Conservation (phyloP, 768 basidiomycete genomes). For the Hemileccinum rubropunctum region DNA sequence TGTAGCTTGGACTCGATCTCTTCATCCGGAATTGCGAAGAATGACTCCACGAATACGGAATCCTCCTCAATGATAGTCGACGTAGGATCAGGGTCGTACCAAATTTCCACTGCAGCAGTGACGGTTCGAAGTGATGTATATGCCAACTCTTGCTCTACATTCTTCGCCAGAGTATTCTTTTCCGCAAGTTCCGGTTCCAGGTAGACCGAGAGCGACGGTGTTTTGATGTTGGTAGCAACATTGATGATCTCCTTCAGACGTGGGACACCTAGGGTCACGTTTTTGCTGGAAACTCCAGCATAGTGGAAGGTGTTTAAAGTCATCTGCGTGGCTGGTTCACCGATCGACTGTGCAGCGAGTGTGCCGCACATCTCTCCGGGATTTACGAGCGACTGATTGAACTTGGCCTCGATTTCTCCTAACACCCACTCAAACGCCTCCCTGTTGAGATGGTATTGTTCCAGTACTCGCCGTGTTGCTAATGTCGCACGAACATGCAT, state of each 20-base stretch:
- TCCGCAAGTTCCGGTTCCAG: slow-evolving; percentile 68
- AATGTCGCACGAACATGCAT: slow-evolving; percentile 92
- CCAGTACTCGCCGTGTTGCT: slow-evolving; percentile 82
- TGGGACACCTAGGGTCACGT: slow-evolving; percentile 98
- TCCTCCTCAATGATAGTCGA: slow-evolving; percentile 97
- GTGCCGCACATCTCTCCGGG: slow-evolving; percentile 99
- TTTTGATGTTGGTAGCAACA: slow-evolving; percentile 98
- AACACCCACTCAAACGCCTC: slow-evolving; percentile 99
- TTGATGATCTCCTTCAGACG: slow-evolving; percentile 99
- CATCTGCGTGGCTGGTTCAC: slow-evolving; percentile 99
- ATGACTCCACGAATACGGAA: slow-evolving; percentile 91
- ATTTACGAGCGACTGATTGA: slow-evolving; percentile 88
- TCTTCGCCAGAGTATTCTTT: slow-evolving; percentile 69
- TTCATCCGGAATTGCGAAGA: slow-evolving; percentile 99
- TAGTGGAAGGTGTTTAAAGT: slow-evolving; percentile 99
- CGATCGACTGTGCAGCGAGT: slow-evolving; percentile 96
- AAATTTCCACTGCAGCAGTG: slow-evolving; percentile 94
- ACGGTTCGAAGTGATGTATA: slow-evolving; percentile 93
- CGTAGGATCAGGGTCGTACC: slow-evolving; percentile 92
- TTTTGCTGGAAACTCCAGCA: slow-evolving; percentile 99
- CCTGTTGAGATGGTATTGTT: slow-evolving; percentile 81
- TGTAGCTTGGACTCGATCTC: slow-evolving; percentile 89
- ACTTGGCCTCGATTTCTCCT: slow-evolving; percentile 92
- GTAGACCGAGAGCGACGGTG: slow-evolving; percentile 93
- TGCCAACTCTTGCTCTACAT: slow-evolving; percentile 89